Base-by-base conservation (phyloP, 139 green algal species). In the Picochlorum costavermella region DNA sequence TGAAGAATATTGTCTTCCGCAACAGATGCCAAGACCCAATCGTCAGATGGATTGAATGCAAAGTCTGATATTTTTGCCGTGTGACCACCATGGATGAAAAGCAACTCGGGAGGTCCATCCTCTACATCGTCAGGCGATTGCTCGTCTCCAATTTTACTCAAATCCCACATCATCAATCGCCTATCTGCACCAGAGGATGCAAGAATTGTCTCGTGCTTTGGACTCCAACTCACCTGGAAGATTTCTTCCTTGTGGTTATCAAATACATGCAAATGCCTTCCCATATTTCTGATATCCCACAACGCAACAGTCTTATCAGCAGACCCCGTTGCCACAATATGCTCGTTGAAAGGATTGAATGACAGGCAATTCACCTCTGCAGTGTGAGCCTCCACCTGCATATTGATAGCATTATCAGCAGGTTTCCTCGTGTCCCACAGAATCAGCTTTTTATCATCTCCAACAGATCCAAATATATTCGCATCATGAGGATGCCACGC, bases 1-100 rank as follows among this genome's bases (percentile, higher is more conserved):
- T 98, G 92, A 73, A 98, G 75, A 56, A 98, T 97, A 84, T 99
- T 99, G 81, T 99, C 93, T 74, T 99, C 93, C 9, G 93, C 94
- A 50, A 98, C 92, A 43, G 77, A 91, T 5, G 94, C 86, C 20
- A 95, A 59, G 55, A 98, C 91, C 92, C 92, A 99, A 61, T 97
- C 89, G 61, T 94, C 83, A 45, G 78, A 78, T 26, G 76, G 63
- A 70, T 97, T 96, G 89, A 90, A 99, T 1, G 87, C 76, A 68
- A 98, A 96, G 81, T 99, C 93, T 9, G 81, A 93, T 25, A 95
- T 83, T 69, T 95, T 95, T 69, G 77, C 82, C 43, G 88, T 96
- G 79, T 95, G 89, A n/a, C 89, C 90, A 51, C 90, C 88, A 63
- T 96, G 90, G 50, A 96, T 90, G 78, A 96, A 95, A 37, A 96